Conservation (phyloP, 495 filamentous ascomycete species). For the Tuber brumale region DNA sequence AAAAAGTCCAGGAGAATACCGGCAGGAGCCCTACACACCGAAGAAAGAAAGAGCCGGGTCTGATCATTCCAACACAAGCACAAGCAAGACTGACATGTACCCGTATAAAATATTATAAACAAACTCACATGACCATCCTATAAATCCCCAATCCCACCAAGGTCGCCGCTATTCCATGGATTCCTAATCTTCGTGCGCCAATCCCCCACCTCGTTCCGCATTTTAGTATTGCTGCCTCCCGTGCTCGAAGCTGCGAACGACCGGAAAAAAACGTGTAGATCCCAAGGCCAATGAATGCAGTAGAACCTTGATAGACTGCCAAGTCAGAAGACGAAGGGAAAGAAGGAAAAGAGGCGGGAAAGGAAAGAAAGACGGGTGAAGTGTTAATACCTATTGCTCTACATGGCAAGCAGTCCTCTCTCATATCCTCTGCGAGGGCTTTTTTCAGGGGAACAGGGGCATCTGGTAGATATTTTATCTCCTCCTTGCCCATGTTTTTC, state of each 20-base stretch:
- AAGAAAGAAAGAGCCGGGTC: background rate
- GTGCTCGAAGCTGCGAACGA: constrained; percentile 62
- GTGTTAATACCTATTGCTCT: constrained; percentile 23
- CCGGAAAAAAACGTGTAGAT: constrained; percentile 81
- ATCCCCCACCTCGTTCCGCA: constrained; percentile 72
- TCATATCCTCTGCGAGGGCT: constrained; percentile 23
- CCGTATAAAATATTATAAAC: background rate
- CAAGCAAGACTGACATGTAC: background rate
- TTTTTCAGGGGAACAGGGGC: constrained; percentile 19
- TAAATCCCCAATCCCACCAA: constrained; percentile 40
- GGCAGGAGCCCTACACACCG: background rate
- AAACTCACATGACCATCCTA: constrained; percentile 30
- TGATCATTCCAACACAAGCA: background rate
- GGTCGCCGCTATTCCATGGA: constrained; percentile 33
- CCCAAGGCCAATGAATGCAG: constrained; percentile 82
- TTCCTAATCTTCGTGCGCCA: constrained; percentile 34
- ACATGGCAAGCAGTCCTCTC: constrained; percentile 34
- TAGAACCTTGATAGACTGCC: constrained; percentile 54
- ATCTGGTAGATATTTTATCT: constrained; percentile 16
- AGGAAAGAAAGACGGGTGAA: background rate
- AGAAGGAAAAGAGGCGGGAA: background rate
- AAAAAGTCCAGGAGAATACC: background rate
- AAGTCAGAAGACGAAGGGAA: background rate
- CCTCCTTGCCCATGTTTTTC: background rate
- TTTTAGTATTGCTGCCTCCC: constrained; percentile 61